Evolutionary conservation across 129 eudicot species (phyloP).

Genomic region (carrot (Daucus carota)): DH1_v3.0 NC_030382.2:57582501-57583000

Average conservation of each 20-base stretch:
- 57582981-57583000: no score
- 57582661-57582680: neutral
- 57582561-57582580: neutral
- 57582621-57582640: neutral
- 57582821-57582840: no score
- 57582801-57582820: neutral
- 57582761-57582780: neutral
- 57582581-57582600: neutral
- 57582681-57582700: neutral
- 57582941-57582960: no score
- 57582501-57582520: no score
- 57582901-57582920: no score
- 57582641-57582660: neutral
- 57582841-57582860: neutral
- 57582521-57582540: no score
- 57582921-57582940: no score
- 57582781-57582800: neutral
- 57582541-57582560: no score
- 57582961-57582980: no score
- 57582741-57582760: neutral
- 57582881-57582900: no score
- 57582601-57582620: neutral
- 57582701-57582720: neutral
- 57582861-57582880: neutral
- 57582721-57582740: neutral